These are phyloP conservation scores for Glycine tomentella DNA, from an alignment of 306 rosid species.

Conservation along the genomic window DNA sequence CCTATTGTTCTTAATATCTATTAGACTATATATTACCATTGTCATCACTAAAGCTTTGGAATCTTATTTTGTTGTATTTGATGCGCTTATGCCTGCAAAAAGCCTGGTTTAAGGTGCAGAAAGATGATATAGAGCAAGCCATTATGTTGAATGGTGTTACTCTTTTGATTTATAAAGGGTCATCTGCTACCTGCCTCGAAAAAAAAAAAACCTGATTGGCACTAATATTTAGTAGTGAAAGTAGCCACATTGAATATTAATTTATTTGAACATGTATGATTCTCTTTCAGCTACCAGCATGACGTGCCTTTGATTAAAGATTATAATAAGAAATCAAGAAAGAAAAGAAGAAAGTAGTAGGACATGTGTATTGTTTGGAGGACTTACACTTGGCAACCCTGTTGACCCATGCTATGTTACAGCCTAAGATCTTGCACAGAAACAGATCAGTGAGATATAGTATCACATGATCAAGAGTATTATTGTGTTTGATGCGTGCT, in stretches of 20 bases:
- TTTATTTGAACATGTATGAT: conserved; percentile 17
- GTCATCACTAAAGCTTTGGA: conserved; percentile 46
- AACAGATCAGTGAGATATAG: conserved; percentile 17
- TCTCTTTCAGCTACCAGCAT: conserved; percentile 19
- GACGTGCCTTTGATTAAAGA: conserved; percentile 25
- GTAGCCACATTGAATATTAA: conserved; percentile 23
- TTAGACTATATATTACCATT: conserved; percentile 44
- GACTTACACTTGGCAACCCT: conserved; percentile 37
- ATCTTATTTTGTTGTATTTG: conserved; percentile 49
- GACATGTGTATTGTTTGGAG: conserved; percentile 24
- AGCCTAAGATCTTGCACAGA: background rate
- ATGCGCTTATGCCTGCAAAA: conserved; percentile 41
- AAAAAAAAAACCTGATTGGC: conserved; percentile 32
- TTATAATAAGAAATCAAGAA: conserved; percentile 26
- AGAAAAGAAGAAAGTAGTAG: conserved; percentile 35
- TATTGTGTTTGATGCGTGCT: conserved; percentile 4
- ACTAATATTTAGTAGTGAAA: conserved; percentile 25
- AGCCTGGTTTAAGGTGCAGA: conserved; percentile 45
- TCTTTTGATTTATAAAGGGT: conserved; percentile 19
- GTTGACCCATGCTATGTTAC: background rate
- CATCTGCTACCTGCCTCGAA: conserved; percentile 6
- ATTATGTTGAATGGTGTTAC: background rate
- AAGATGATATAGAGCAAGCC: conserved; percentile 46
- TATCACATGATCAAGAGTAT: conserved; percentile 16
- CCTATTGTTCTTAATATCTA: background rate